These are phyloP conservation scores for Chrysosporium keratinophilum DNA, from an alignment of 2,329 filamentous ascomycete species.

Conservation along the genomic window DNA sequence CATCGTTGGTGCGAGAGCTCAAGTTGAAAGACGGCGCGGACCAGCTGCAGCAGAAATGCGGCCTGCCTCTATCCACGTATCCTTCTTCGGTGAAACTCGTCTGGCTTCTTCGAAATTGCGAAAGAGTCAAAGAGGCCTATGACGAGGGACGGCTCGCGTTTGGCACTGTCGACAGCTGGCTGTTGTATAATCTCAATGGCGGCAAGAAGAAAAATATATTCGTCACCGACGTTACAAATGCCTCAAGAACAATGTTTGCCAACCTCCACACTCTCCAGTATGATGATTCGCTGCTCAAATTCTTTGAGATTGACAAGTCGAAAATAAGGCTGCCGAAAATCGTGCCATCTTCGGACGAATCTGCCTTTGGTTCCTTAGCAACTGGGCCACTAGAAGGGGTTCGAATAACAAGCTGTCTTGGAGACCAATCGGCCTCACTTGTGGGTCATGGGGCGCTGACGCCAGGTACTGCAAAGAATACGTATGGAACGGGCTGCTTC, in stretches of 20 bases:
- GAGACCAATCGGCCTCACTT: constrained; percentile 76
- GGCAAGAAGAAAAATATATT: constrained; percentile 56
- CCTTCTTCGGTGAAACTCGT: constrained; percentile 74
- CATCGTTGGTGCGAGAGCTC: constrained; percentile 63
- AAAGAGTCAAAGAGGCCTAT: constrained; percentile 62
- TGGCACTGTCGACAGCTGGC: constrained; percentile 80
- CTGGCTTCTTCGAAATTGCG: constrained; percentile 67
- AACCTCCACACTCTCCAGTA: constrained; percentile 72
- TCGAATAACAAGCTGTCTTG: constrained; percentile 71
- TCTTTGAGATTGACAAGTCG: constrained; percentile 62
- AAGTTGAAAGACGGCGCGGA: constrained; percentile 59
- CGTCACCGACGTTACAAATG: constrained; percentile 80
- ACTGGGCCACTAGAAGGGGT: constrained; percentile 58
- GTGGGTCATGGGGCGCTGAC: constrained; percentile 78
- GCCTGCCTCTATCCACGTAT: constrained; percentile 77
- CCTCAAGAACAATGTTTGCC: constrained; percentile 90
- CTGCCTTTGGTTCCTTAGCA: constrained; percentile 59
- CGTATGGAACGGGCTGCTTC: constrained; percentile 84
- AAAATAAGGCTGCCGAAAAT: constrained; percentile 75
- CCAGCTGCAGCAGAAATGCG: constrained; percentile 59
- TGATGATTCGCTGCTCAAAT: constrained; percentile 63
- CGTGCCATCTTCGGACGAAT: constrained; percentile 64
- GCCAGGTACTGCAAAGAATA: constrained; percentile 78
- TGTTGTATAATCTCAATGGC: constrained; percentile 72
- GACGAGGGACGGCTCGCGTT: constrained; percentile 67